Base-by-base conservation (phyloP, 441 rosid genomes). In the Macaranga tanarius region DNA sequence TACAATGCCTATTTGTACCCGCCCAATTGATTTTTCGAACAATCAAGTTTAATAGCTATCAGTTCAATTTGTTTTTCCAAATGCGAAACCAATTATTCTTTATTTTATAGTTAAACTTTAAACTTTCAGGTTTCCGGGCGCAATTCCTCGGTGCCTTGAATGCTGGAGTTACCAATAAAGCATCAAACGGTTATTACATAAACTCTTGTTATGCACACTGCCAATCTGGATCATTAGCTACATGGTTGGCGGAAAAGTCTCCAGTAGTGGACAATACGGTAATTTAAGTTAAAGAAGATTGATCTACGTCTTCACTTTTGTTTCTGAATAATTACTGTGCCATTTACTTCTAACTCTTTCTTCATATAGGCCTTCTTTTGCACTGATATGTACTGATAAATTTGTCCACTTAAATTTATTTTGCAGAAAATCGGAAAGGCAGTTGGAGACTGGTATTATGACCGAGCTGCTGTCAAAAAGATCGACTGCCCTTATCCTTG, bases 401-500 rank as follows among this genome's bases (percentile, higher is more conserved):
- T 42, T 42, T n/a, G 20, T 57, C 38, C 38, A 34, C 38, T 34
- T 34, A 34, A 34, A 34, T 34, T 5, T 59, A 11, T 62, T 51
- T 17, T 77, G 76, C 93, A 92, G 99, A 79, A 86, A 76, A 91
- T 95, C 31, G 99, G 93, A 64, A 87, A 85, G 81, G 96, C 99
- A 47, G 89, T 91, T 23, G 98, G 98, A 81, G 96, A 95, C 73
- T 95, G 99, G 99, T 94, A 82, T 78, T 90, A 76, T 20, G 89
- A 86, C 57, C 70, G 98, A 66, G 82, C 51, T 59, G 71, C 77
- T 54, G 81, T 90, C 81, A 82, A 83, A 73, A 88, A 80, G 88
- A 87, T 91, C 3, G 99, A 95, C 81, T 89, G 95, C 62, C 83
- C 97, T 38, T 95, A 89, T 77, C 97, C 99, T 65, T 87, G 96